Conservation (phyloP, 2,329 filamentous ascomycete species). For the Aureobasidium sp. region DNA sequence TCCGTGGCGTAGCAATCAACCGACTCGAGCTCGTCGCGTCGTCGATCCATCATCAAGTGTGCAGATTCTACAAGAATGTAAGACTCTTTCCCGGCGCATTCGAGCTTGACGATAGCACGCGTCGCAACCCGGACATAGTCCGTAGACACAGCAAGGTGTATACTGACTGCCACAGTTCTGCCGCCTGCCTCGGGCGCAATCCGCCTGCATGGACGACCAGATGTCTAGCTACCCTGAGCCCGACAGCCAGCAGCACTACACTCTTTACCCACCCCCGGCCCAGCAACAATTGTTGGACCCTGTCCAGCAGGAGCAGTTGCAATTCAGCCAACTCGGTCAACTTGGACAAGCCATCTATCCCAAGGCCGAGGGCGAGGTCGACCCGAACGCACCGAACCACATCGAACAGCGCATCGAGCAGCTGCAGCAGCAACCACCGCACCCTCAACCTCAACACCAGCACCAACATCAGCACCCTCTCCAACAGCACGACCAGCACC, state of each 20-base stretch:
- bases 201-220: conserved; percentile 16
- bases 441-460: conserved; percentile 19
- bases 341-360: conserved; percentile 26
- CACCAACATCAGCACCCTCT: conserved; percentile 21
- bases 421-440: conserved; percentile 28
- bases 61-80: neutral
- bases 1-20: neutral
- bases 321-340: conserved; percentile 28
- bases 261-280: conserved; percentile 27
- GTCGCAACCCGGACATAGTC: conserved; percentile 7
- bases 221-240: conserved; percentile 32
- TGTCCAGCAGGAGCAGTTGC: conserved; percentile 28
- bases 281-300: conserved; percentile 28
- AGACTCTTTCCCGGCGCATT: conserved; percentile 12
- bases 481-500: conserved; percentile 24
- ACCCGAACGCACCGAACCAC: conserved; percentile 20
- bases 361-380: conserved; percentile 26
- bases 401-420: conserved; percentile 26
- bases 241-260: conserved; percentile 30
- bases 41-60: neutral
- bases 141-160: conserved; percentile 1
- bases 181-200: neutral
- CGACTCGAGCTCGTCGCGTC: conserved; percentile 1
- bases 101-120: neutral
- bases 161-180: conserved; percentile 9